Evolutionary conservation across 1,284 basidiomycete genomes (phyloP), one percentile per base, ranked within the genome.

Genomic region (Cryptococcus wingfieldii): DNA sequence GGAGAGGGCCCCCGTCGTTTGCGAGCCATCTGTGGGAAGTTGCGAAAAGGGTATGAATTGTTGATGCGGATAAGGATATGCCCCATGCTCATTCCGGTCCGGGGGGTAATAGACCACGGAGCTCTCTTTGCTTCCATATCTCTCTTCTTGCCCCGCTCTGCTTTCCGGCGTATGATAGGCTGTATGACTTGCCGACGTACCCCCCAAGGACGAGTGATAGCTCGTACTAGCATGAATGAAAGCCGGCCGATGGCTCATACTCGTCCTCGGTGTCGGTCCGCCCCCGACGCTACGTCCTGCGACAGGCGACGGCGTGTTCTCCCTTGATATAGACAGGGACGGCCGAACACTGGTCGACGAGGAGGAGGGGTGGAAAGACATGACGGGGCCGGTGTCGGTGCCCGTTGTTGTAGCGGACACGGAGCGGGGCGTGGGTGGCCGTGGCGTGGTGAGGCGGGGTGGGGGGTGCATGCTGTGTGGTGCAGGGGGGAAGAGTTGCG

Each of bases 151-250:
- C 10, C 5, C 10, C 31, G 6, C 31, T 10, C 31, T 10, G 1
- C 5, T 10, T 8, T 34, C 31, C 10, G 31, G 31, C 10, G 31
- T 34, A 10, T 34, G 31, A 34, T 3, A 7, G 16, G n/a, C 31
- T 19, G 19, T 39, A 12, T 31, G 14, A 23, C 10, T 27, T 5
- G 16, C 31, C n/a, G 34, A 16, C 34, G 13, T 27, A 13, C 48
- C n/a, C 19, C 8, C 46, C 46, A 3, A 19, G 31, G 31, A 10
- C 31, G 31, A 34, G 31, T 34, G 31, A 34, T 34, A 34, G 31
- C 31, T 34, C 10, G 63, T 65, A 13, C 53, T 52, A 16, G 63
- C 53, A 43, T 65, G 63, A 5, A 51, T 18, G 39, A 65, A 65
- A 4, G 54, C 38, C 37, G 63, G 63, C 47, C 63, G 53, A 47